Evolutionary conservation across 1,284 basidiomycete species (phyloP).

Genomic region (Violaceomyces palustris): DNA sequence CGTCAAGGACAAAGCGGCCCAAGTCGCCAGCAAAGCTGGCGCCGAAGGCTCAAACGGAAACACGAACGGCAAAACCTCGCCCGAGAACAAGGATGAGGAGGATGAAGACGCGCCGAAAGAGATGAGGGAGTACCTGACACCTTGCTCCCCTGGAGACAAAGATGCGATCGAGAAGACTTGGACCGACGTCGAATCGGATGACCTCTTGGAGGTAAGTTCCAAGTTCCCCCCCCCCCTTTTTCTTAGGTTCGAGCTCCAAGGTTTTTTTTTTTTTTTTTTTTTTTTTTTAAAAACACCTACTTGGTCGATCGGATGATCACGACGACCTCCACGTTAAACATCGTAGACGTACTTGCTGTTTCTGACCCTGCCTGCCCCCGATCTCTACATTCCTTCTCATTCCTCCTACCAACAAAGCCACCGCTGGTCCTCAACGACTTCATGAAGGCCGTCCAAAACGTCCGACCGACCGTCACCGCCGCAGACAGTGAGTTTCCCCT

Average conservation of each 20-base stretch:
- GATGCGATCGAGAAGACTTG: slow-evolving; percentile 83
- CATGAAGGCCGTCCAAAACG: slow-evolving; percentile 72
- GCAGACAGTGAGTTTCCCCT: slow-evolving; percentile 64
- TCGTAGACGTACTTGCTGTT: no score
- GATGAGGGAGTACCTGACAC: slow-evolving; percentile 66
- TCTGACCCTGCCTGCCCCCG: no score
- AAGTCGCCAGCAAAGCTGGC: slow-evolving; percentile 18
- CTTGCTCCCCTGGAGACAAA: slow-evolving; percentile 88
- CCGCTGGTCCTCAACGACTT: slow-evolving; percentile 64
- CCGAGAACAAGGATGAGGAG: slow-evolving; percentile 4
- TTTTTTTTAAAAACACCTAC: no score
- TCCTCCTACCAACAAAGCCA: slow-evolving; percentile 7
- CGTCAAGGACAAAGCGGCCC: slow-evolving; percentile 20
- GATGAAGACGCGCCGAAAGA: slow-evolving; percentile 51
- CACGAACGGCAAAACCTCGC: slow-evolving; percentile 7
- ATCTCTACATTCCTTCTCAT: not conserved
- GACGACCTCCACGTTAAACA: no score
- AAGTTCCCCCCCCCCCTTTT: no score
- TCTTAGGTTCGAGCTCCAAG: no score
- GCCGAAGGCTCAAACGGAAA: slow-evolving; percentile 19
- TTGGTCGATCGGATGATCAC: no score
- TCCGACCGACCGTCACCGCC: slow-evolving; percentile 81
- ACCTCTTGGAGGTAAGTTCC: slow-evolving; percentile 81
- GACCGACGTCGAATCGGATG: slow-evolving; percentile 85
- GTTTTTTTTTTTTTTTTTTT: no score